Evolutionary conservation across 306 rosid species (phyloP).

Genomic region (Dalbergia oliveri): DNA sequence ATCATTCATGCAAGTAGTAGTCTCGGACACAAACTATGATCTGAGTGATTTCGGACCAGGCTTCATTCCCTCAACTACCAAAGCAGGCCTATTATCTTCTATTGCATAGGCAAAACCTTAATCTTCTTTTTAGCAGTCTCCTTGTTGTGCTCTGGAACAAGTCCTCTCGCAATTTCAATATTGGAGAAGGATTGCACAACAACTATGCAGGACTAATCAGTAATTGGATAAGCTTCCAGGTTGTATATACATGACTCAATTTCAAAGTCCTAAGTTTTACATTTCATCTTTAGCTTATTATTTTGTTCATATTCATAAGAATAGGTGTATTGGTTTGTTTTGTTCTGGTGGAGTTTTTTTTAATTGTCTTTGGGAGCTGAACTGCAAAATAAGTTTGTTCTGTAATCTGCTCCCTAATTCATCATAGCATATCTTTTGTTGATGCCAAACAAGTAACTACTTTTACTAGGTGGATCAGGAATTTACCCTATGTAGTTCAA

Average conservation of each 20-base stretch:
- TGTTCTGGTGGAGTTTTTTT: slow-evolving; percentile 7
- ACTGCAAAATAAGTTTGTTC: slow-evolving; percentile 13
- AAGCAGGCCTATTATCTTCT: slow-evolving; percentile 6
- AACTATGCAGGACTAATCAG: slow-evolving; percentile 34
- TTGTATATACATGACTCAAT: slow-evolving; percentile 28
- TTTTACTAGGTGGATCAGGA: slow-evolving; percentile 39
- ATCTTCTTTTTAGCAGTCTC: neutral
- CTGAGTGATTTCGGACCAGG: slow-evolving; percentile 87
- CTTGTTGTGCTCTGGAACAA: slow-evolving; percentile 28
- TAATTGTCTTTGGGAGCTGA: slow-evolving; percentile 24
- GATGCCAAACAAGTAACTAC: slow-evolving; percentile 9
- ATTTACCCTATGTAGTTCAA: slow-evolving; percentile 40
- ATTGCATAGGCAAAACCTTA: neutral
- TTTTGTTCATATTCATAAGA: slow-evolving; percentile 40
- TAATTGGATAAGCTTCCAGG: slow-evolving; percentile 46
- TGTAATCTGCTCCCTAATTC: slow-evolving; percentile 36
- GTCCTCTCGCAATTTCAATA: slow-evolving; percentile 34
- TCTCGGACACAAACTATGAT: slow-evolving; percentile 13
- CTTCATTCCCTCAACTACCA: slow-evolving; percentile 85
- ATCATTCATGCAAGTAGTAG: slow-evolving; percentile 56
- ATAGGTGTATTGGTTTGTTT: slow-evolving; percentile 36
- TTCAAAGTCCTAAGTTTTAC: slow-evolving; percentile 3
- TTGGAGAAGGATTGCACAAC: slow-evolving; percentile 27
- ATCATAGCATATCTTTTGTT: slow-evolving; percentile 34
- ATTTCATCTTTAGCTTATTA: slow-evolving; percentile 22